Base-by-base conservation (phyloP, 768 basidiomycete species). In the Boletus coccyginus region DNA sequence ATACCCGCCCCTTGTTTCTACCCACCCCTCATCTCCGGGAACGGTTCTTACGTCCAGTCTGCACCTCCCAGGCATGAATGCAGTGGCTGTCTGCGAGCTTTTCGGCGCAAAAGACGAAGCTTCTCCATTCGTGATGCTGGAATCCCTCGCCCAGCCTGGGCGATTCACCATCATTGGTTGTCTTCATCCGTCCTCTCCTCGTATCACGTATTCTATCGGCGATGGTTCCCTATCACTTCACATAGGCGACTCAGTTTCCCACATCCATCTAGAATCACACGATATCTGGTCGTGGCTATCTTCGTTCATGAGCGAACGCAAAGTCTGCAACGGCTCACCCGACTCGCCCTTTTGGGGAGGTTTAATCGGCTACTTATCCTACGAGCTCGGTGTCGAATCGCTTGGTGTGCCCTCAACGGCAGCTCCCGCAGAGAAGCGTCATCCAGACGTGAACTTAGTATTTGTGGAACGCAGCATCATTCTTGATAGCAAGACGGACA, bases 331-430 rank as follows among this genome's bases (percentile, higher is more conserved):
- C 24, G 87, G 88, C 4, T 63, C 63, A 41, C 61, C 75, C 8
- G 77, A 83, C 11, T 68, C 84, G 43, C 91, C 90, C 0, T 93
- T 93, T 68, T 92, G 90, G 89, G 92, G 90, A 36, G 92, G 92
- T 24, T 74, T 93, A 14, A 70, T 92, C 24, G 92, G 92, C 10
- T 84, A 81, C 56, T 72, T 93, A 56, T 88, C 87, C 62, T 94
- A 93, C 65, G 92, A 92, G 68, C 75, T 92, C 17, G 92, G 90
- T 13, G 79, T 86, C 7, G 72, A 79, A 43, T 76, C 82, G 8
- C 70, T 91, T 27, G 67, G 74, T 21, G 73, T 86, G 48, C 71
- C 77, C 52, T 67, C 78, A 29, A 71, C 69, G 38, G 62, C 67
- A 54, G 36, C 21, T 55, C 58, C 46, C 40, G 54, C 36, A n/a